Evolutionary conservation across 306 rosid genomes (phyloP).

Genomic region (Prunus fruticosa): DNA sequence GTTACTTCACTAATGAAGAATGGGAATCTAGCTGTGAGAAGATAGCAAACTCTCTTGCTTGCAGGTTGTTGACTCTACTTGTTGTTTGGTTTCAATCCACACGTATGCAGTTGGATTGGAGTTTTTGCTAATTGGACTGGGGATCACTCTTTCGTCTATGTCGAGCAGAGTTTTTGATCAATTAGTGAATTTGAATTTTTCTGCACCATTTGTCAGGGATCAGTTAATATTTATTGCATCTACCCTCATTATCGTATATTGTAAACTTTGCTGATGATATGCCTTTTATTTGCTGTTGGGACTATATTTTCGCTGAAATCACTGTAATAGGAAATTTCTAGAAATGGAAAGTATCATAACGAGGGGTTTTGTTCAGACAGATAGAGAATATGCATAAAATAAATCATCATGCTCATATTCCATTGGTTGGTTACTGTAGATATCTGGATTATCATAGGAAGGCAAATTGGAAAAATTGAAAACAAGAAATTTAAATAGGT

Average conservation of each 20-base stretch:
- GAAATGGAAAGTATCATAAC: neutral
- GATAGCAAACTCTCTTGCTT: constrained; percentile 74
- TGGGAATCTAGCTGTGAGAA: constrained; percentile 70
- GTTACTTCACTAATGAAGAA: constrained; percentile 71
- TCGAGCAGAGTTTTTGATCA: neutral
- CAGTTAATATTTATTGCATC: neutral
- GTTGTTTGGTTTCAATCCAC: neutral
- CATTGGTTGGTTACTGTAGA: neutral
- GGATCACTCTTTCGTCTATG: neutral
- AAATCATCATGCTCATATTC: neutral
- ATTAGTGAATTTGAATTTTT: neutral
- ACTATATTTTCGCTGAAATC: neutral
- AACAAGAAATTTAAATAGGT: neutral
- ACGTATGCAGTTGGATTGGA: neutral
- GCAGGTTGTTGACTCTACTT: constrained; percentile 54
- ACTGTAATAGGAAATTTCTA: neutral
- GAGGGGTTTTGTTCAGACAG: neutral
- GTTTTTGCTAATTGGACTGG: neutral
- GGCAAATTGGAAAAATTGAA: neutral
- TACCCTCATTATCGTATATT: neutral
- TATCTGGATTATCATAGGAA: neutral
- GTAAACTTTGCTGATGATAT: neutral
- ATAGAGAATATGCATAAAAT: too few species aligned
- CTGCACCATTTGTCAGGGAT: neutral
- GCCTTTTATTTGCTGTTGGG: neutral